A percentile compares a stretch with the other conserved stretches of the same genome.
Evolutionary conservation across 73 alveolate species (phyloP).

Genomic region (Paramecium octaurelia): DNA sequence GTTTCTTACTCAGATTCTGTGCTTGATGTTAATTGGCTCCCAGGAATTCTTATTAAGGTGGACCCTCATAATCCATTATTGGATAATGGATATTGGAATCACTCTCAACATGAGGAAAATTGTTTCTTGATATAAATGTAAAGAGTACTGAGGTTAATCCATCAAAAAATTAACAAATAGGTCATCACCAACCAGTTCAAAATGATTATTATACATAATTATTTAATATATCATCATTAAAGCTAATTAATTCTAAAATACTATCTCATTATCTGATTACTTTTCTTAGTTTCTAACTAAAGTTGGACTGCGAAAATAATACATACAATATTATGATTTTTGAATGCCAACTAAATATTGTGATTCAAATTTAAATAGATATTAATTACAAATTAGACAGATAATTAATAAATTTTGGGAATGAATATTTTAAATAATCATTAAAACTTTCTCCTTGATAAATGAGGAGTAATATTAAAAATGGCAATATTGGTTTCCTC

Average conservation of each 20-base stretch:
- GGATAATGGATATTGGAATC: neutral
- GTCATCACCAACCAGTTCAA: conserved; percentile 3
- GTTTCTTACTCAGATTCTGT: neutral
- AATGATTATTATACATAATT: neutral
- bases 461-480: neutral
- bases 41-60: neutral
- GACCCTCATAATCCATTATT: neutral
- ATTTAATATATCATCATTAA: neutral
- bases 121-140: neutral
- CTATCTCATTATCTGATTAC: neutral
- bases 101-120: neutral
- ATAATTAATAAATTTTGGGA: neutral
- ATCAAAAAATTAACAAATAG: neutral
- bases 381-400: neutral
- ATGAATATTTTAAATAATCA: neutral
- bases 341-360: neutral
- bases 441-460: neutral
- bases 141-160: neutral
- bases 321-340: no score
- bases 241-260: neutral
- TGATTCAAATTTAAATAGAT: neutral
- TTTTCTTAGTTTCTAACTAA: neutral
- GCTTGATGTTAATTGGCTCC: neutral
- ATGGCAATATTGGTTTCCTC: neutral
- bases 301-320: neutral